Percentiles rank a stretch among this genome's conserved stretches.
These are phyloP conservation scores for Elongisporangium prolatum DNA, from an alignment of 352 stramenopile genomes.

Conservation along the genomic window DNA sequence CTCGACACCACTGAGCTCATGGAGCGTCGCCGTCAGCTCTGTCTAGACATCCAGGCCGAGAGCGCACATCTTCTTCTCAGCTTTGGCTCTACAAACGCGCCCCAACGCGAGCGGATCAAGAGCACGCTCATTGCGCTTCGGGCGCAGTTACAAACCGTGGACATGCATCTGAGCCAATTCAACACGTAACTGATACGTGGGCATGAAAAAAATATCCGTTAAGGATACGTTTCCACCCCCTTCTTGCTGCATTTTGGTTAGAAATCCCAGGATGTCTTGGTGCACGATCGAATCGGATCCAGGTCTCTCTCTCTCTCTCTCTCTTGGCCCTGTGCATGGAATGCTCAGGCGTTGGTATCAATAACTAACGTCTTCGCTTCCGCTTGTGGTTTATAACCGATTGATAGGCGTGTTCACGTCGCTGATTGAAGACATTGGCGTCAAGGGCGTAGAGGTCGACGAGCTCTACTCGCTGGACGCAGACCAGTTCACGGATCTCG, in stretches of 20 bases:
- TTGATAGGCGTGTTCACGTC: conserved; percentile 79
- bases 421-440: conserved; percentile 93
- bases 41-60: conserved; percentile 45
- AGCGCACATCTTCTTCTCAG: conserved; percentile 42
- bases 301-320: conserved; percentile 14
- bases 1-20: conserved; percentile 9
- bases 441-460: conserved; percentile 90
- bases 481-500: conserved; percentile 60
- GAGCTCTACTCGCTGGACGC: conserved; percentile 94
- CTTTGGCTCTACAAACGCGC: conserved; percentile 14
- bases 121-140: conserved; percentile 3
- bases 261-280: conserved; percentile 43
- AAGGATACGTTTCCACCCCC: background rate
- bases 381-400: background rate
- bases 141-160: background rate
- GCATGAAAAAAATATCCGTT: background rate
- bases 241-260: background rate
- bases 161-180: background rate
- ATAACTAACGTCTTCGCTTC: background rate
- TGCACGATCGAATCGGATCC: conserved; percentile 80
- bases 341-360: background rate
- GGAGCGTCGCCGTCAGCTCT: conserved; percentile 36
- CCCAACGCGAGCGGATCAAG: conserved; percentile 11
- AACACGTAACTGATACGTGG: background rate
- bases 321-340: background rate